These are phyloP conservation scores for Geotrichum reessii DNA, from an alignment of 1,139 yeast species.

Conservation along the genomic window DNA sequence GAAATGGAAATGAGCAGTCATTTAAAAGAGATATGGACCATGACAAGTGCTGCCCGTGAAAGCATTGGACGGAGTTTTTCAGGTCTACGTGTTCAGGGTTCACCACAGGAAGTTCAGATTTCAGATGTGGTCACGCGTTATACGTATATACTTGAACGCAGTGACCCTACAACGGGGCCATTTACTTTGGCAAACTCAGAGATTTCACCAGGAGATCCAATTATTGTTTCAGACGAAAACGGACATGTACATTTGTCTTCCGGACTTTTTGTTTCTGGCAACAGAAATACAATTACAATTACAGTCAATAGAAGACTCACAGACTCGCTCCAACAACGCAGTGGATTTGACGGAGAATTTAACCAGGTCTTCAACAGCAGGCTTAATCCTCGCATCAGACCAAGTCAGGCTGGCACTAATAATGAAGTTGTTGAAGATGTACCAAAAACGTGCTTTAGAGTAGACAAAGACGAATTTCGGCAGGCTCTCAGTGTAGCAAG, in stretches of 20 bases:
- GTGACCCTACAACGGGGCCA: slow-evolving; percentile 14
- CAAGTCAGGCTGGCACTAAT: neutral
- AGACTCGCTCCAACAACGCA: slow-evolving; percentile 41
- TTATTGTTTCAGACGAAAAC: slow-evolving; percentile 70
- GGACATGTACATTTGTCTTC: slow-evolving; percentile 73
- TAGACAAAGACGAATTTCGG: slow-evolving; percentile 76
- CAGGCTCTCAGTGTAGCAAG: slow-evolving; percentile 74
- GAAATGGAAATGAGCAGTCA: slow-evolving; percentile 53
- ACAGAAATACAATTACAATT: slow-evolving; percentile 38
- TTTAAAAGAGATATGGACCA: slow-evolving; percentile 64
- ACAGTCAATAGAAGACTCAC: slow-evolving; percentile 50
- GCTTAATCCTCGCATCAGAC: slow-evolving; percentile 23
- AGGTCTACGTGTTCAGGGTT: slow-evolving; percentile 41
- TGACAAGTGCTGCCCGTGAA: slow-evolving; percentile 59
- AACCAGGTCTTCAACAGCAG: slow-evolving; percentile 52
- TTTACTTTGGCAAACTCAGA: slow-evolving; percentile 24
- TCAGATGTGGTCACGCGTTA: slow-evolving; percentile 11
- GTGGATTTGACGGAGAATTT: slow-evolving; percentile 40
- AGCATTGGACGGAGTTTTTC: slow-evolving; percentile 53
- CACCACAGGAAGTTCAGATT: slow-evolving; percentile 1
- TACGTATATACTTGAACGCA: slow-evolving; percentile 5
- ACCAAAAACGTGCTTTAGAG: slow-evolving; percentile 43
- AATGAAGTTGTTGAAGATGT: neutral
- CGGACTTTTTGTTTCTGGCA: slow-evolving; percentile 50
- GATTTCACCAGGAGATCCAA: slow-evolving; percentile 34